Percentiles rank a stretch among this genome's conserved stretches.
phyloP scores from a whole-genome alignment of 2,329 filamentous ascomycete species.

The Cladophialophora bantiana region DNA sequence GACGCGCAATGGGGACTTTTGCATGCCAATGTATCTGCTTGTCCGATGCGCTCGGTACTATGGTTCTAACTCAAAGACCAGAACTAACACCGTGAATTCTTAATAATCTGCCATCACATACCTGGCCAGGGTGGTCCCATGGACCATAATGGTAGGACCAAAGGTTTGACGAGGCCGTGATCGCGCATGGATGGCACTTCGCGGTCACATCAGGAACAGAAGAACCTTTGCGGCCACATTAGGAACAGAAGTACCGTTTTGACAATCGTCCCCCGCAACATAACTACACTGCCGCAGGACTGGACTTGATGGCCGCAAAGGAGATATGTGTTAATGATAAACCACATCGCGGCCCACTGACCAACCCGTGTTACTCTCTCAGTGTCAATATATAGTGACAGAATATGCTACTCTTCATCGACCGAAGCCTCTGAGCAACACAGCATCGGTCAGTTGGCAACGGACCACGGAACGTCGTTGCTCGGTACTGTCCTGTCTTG shows the following conservation, averaged over 20 bases:
- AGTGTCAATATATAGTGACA: background rate
- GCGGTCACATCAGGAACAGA: conserved; percentile 38
- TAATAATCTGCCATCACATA: background rate
- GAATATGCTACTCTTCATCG: background rate
- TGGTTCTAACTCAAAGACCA: background rate
- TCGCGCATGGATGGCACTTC: background rate
- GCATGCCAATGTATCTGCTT: background rate
- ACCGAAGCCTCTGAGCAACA: background rate
- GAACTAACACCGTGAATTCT: background rate
- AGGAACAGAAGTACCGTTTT: background rate
- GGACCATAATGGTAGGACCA: background rate
- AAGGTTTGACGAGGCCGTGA: background rate
- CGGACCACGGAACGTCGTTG: conserved; percentile 3
- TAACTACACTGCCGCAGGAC: background rate
- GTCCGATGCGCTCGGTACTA: background rate
- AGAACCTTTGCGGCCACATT: conserved; percentile 63
- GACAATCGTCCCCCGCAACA: background rate
- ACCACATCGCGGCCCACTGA: background rate
- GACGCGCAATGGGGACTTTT: background rate
- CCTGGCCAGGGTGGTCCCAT: background rate
- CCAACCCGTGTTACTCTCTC: background rate
- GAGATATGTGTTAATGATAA: background rate
- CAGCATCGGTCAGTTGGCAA: background rate
- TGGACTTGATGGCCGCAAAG: background rate
- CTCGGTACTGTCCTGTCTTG: background rate